A percentile compares a stretch with the other conserved stretches of the same genome.
These are phyloP conservation scores for Eucalyptus shirleyi DNA, from an alignment of 345 rosid genomes.

Conservation along the genomic window DNA sequence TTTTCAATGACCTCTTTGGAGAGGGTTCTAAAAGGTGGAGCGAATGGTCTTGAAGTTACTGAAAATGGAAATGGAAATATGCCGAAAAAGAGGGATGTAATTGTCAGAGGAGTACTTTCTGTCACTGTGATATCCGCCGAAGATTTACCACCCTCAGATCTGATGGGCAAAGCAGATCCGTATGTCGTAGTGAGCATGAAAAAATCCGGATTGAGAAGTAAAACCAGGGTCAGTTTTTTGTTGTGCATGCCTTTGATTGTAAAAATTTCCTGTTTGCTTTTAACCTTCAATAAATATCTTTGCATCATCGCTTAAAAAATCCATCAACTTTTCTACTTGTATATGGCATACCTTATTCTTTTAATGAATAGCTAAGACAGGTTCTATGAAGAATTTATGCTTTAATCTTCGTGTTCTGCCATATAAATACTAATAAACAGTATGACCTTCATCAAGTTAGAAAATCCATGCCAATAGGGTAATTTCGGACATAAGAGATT, in stretches of 20 bases:
- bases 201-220: slow-evolving; percentile 63
- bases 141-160: slow-evolving; percentile 67
- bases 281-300: not conserved
- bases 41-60: slow-evolving; percentile 26
- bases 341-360: not conserved
- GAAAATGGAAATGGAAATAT: slow-evolving; percentile 34
- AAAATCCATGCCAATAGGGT: not conserved
- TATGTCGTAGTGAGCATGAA: slow-evolving; percentile 79
- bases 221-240: slow-evolving; percentile 21
- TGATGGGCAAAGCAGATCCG: slow-evolving; percentile 98
- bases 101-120: slow-evolving; percentile 86
- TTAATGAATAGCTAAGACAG: not conserved
- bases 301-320: not conserved
- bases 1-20: slow-evolving; percentile 81
- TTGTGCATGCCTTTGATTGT: not conserved
- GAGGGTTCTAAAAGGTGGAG: slow-evolving; percentile 64
- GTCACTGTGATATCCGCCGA: slow-evolving; percentile 92
- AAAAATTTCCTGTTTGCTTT: not conserved
- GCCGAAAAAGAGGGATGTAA: slow-evolving; percentile 65
- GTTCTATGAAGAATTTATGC: not conserved
- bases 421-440: not conserved
- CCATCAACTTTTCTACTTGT: not conserved
- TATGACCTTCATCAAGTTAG: not conserved
- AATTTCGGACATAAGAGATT: not conserved
- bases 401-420: not conserved